Percentiles rank a stretch among this genome's conserved stretches.
Evolutionary conservation across 257 asterid genomes (phyloP).

Genomic region (Verbena officinalis): DNA sequence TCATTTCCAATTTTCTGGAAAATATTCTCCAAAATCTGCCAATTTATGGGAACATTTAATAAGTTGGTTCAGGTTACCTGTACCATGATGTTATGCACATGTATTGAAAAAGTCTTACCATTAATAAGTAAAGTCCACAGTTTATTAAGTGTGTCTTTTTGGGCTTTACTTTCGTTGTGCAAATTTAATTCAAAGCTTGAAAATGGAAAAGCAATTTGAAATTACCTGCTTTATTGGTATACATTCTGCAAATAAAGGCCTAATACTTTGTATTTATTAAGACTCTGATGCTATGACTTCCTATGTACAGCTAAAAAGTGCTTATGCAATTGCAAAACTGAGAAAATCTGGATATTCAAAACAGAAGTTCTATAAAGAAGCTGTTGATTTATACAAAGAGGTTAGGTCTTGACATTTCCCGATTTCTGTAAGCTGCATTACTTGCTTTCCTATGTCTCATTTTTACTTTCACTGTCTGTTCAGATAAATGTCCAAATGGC

Average conservation of each 20-base stretch:
- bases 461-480: slow-evolving; percentile 25
- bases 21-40: neutral
- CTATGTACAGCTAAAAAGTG: slow-evolving; percentile 74
- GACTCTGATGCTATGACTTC: slow-evolving; percentile 27
- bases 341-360: slow-evolving; percentile 82
- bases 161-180: neutral
- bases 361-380: slow-evolving; percentile 78
- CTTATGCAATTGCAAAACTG: slow-evolving; percentile 79
- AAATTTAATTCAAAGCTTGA: neutral
- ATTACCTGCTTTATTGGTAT: slow-evolving; percentile 7
- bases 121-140: too few relatives aligned
- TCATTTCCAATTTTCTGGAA: slow-evolving; percentile 13
- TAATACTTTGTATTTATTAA: slow-evolving; percentile 2
- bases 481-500: slow-evolving; percentile 89
- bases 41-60: neutral
- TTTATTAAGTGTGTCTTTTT: too few relatives aligned
- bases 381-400: slow-evolving; percentile 79
- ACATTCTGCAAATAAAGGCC: slow-evolving; percentile 5
- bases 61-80: too few relatives aligned
- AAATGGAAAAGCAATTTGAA: neutral
- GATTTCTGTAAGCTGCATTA: slow-evolving; percentile 26
- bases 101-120: too few relatives aligned
- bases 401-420: slow-evolving; percentile 40
- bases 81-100: too few relatives aligned
- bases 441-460: slow-evolving; percentile 27